Evolutionary conservation across 2,329 filamentous ascomycete species (phyloP).

Genomic region (Tolypocladium guangdongense): DNA sequence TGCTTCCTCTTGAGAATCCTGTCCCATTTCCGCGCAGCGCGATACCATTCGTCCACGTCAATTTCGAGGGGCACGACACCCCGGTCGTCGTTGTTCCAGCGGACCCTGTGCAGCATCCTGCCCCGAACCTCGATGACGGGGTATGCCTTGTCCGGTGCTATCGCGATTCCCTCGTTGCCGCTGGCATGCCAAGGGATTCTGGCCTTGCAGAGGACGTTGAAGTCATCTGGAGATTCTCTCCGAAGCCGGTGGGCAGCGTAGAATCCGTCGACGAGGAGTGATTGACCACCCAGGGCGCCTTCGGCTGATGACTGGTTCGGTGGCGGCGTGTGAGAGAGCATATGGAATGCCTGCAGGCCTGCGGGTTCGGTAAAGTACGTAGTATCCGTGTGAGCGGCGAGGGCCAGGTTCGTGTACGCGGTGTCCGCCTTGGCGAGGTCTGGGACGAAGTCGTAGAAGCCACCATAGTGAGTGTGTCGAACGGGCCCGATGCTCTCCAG

Average conservation of each 20-base stretch:
- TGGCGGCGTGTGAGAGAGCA: slow-evolving; percentile 58
- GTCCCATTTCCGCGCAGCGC: slow-evolving; percentile 65
- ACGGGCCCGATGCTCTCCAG: slow-evolving; percentile 79
- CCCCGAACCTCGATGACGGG: slow-evolving; percentile 59
- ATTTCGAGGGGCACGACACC: slow-evolving; percentile 51
- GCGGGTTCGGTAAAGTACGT: slow-evolving; percentile 93
- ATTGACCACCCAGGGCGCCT: slow-evolving; percentile 53
- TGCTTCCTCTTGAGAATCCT: slow-evolving; percentile 52
- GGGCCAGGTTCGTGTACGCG: slow-evolving; percentile 76
- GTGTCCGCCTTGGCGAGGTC: slow-evolving; percentile 82
- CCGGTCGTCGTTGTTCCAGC: slow-evolving; percentile 92
- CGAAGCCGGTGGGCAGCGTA: slow-evolving; percentile 52
- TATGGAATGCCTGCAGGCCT: slow-evolving; percentile 84
- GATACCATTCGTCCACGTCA: slow-evolving; percentile 58
- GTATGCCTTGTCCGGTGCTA: slow-evolving; percentile 58
- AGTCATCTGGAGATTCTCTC: slow-evolving; percentile 42
- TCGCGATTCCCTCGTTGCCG: slow-evolving; percentile 74
- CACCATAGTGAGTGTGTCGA: slow-evolving; percentile 82
- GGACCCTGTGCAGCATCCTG: slow-evolving; percentile 43
- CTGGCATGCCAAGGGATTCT: slow-evolving; percentile 73
- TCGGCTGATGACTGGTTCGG: slow-evolving; percentile 20
- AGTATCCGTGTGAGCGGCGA: slow-evolving; percentile 84
- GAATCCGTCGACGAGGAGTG: slow-evolving; percentile 80
- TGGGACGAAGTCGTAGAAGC: slow-evolving; percentile 70
- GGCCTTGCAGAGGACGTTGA: slow-evolving; percentile 41